A percentile compares a stretch with the other conserved stretches of the same genome.
phyloP scores from a whole-genome alignment of 1,284 basidiomycete species.

The Cystobasidium sp. region DNA sequence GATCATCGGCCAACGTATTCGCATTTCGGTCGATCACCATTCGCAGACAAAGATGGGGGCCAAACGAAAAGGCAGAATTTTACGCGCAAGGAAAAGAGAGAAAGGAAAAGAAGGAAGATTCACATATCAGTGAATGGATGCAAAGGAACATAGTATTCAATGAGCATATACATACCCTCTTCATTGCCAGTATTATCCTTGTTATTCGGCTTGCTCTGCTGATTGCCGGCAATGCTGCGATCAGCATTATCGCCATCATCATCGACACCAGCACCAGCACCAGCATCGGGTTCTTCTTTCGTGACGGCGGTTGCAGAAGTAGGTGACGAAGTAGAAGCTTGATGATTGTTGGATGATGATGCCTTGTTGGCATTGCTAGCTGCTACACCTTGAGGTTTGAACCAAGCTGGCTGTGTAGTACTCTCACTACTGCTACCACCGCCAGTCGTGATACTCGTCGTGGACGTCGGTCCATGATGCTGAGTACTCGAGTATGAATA shows the following conservation, averaged over 20 bases:
- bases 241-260: slow-evolving; percentile 6
- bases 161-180: slow-evolving; percentile 7
- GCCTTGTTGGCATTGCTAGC: neutral
- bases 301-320: slow-evolving; percentile 1
- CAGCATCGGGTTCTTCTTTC: slow-evolving; percentile 14
- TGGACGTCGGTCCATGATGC: neutral
- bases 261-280: neutral
- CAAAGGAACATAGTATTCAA: no score
- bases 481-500: slow-evolving; percentile 19
- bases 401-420: slow-evolving; percentile 5
- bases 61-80: slow-evolving; percentile 1
- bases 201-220: neutral
- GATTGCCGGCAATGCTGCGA: neutral
- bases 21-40: neutral
- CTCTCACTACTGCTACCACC: slow-evolving; percentile 5
- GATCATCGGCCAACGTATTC: neutral
- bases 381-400: slow-evolving; percentile 11
- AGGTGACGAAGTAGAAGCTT: neutral
- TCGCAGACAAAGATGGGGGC: neutral
- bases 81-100: neutral
- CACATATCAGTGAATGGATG: neutral
- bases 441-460: neutral
- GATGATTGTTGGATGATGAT: neutral
- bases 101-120: neutral
- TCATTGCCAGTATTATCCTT: neutral